These are phyloP conservation scores for Coffea eugenioides DNA, from an alignment of 257 asterid species.

Conservation along the genomic window DNA sequence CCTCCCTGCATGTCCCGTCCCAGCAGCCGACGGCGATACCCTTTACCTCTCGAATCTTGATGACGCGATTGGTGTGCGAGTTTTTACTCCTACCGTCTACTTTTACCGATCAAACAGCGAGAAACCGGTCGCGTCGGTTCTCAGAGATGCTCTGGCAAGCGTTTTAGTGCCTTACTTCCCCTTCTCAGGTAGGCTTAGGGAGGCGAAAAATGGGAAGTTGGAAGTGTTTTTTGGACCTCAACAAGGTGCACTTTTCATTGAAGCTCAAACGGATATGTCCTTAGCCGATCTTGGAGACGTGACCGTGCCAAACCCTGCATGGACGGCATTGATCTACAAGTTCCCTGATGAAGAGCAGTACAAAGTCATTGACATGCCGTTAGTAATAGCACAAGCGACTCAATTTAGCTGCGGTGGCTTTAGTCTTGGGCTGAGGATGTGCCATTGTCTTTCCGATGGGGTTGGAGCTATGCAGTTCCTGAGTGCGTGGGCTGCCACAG, in stretches of 20 bases:
- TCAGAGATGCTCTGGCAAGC: constrained; percentile 54
- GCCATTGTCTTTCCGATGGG: constrained; percentile 91
- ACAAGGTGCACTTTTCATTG: constrained; percentile 70
- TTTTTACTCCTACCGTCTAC: constrained; percentile 73
- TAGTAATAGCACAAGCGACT: constrained; percentile 76
- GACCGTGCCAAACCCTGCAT: constrained; percentile 71
- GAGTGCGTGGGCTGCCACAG: constrained; percentile 70
- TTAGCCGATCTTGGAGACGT: constrained; percentile 65
- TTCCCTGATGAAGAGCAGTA: constrained; percentile 66
- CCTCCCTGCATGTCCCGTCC: constrained; percentile 32
- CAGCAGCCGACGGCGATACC: constrained; percentile 33
- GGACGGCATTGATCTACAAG: constrained; percentile 53
- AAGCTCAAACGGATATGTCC: constrained; percentile 57
- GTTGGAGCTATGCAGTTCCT: constrained; percentile 87
- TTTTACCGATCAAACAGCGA: constrained; percentile 40
- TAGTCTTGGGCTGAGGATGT: constrained; percentile 74
- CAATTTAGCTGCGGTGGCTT: constrained; percentile 72
- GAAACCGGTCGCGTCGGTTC: constrained; percentile 28
- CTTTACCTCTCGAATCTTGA: constrained; percentile 94
- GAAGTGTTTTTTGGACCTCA: constrained; percentile 64
- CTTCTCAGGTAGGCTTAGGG: constrained; percentile 71
- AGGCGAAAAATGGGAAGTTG: constrained; percentile 56
- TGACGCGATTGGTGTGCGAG: constrained; percentile 81
- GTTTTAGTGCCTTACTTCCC: constrained; percentile 77
- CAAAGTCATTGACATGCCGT: constrained; percentile 70